Percentiles rank a stretch among this genome's conserved stretches.
Evolutionary conservation across 2,329 filamentous ascomycete species (phyloP).

Genomic region (Scleromitrula shiraiana): DNA sequence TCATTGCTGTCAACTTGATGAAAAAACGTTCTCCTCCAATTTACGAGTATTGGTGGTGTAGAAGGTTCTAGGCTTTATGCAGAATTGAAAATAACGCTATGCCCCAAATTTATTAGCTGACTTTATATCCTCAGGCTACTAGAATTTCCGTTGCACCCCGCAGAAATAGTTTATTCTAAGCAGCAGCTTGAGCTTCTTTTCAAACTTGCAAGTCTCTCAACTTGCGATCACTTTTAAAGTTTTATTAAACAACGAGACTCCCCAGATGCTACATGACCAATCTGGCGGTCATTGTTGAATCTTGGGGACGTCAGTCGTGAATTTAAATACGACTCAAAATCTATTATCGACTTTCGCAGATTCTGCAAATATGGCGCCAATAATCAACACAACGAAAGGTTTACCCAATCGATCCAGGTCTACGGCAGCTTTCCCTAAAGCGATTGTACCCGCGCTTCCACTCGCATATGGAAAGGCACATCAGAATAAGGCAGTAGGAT

Average conservation of each 20-base stretch:
- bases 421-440: conserved; percentile 20
- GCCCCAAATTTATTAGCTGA: background rate
- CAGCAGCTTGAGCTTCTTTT: conserved; percentile 7
- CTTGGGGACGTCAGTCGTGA: conserved; percentile 30
- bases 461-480: conserved; percentile 29
- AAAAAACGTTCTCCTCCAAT: background rate
- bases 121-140: background rate
- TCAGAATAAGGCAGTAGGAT: conserved; percentile 21
- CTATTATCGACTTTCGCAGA: conserved; percentile 1
- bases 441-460: conserved; percentile 29
- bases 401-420: conserved; percentile 25
- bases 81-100: background rate
- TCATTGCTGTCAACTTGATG: too few species aligned
- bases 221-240: conserved; percentile 4
- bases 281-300: conserved; percentile 29
- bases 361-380: conserved; percentile 22
- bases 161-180: conserved; percentile 1
- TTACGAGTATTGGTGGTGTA: background rate
- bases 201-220: conserved; percentile 9
- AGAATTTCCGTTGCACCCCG: background rate
- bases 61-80: background rate
- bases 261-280: conserved; percentile 11
- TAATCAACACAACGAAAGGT: conserved; percentile 23
- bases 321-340: conserved; percentile 9
- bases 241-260: conserved; percentile 5